Evolutionary conservation across 192 early-diverging fungal genomes (phyloP), one percentile per base, ranked within the genome.

Genomic region (Gamsiella multidivaricata): DNA sequence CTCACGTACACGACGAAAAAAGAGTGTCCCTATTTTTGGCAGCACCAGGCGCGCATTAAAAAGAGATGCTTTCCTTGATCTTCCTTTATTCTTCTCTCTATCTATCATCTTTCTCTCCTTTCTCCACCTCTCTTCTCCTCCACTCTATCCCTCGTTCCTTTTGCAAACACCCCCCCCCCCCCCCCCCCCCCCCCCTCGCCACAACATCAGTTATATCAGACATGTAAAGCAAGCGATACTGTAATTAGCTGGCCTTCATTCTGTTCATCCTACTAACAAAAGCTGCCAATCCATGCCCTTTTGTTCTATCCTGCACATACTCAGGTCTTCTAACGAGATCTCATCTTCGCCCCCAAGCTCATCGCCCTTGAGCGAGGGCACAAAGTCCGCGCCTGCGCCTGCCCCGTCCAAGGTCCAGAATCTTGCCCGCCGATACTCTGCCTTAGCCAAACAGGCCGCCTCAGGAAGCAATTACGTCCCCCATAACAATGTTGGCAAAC

Each of bases 401-500:
- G 58, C 62, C 20, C 32, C 59, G 11, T 43, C 36, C 46, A 78
- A 78, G 60, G 74, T 78, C 60, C 74, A 78, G 61, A 50, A 22
- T 32, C 47, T 78, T 26, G 74, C 74, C 28, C 59, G 74, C 11
- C 50, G 66, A 46, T 78, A 61, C 49, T 78, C 74, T 32, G 61
- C 66, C 36, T 52, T 78, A 61, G 65, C 74, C 26, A 78, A 78
- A 49, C 73, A 76, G 42, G 65, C 74, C 10, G 64, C 63, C 10
- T 17, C 25, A 36, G 59, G 67, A 1, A 20, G 22, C 26, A 62
- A 43, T 25, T 58, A 61, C 29, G 74, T 63, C 6, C 74, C 65
- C n/a, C 65, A 69, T n/a, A 68, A 76, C 65, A 76, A 61, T 34
- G 42, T 71, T 23, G 45, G 25, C 42, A 63, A 57, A 18, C 26